Evolutionary conservation across 139 green algal species (phyloP), one percentile per base, ranked within the genome.

Genomic region (Chlorella sp.): DNA sequence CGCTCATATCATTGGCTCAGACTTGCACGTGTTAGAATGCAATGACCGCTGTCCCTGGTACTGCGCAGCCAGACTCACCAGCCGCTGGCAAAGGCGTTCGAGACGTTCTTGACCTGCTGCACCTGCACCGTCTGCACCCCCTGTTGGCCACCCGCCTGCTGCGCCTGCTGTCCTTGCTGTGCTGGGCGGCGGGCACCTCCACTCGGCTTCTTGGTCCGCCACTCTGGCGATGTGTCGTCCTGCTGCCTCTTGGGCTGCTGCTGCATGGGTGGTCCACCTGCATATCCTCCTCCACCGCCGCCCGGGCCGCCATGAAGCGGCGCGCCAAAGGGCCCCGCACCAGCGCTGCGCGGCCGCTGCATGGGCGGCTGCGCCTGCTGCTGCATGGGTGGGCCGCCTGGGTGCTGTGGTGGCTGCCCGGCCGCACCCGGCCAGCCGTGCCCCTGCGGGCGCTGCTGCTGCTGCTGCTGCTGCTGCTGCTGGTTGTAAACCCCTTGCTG

Each of bases 161-260:
- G 75, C 54, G 26, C 36, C 34, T 69, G 75, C 36, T 48, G 34
- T 40, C 41, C 56, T 5, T 28, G 43, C 64, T 48, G 79, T 6
- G 34, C 51, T 5, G 26, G 79, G 64, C 43, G 26, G 3, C 16
- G 9, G 20, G 20, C 58, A 41, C 77, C 77, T 30, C 64, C 64
- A 46, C 56, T 38, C 13, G 51, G 51, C 64, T 84, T 84, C 64
- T 36, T 84, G 43, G n/a, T 19, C 3, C 65, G 64, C 79, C 79
- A 84, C n/a, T 84, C 58, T 43, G 77, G 77, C 28, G 77, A 83
- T 13, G 60, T 9, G 16, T 69, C 76, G 36, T n/a, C 54, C 54
- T 51, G 54, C 60, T 70, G 58, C 43, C 36, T 36, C 32, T 2
- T 32, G 41, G 48, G 40, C 69, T 56, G n/a, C 64, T 58, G 62